Evolutionary conservation across 169 alveolate genomes (phyloP), one percentile per base, ranked within the genome.

Genomic region (Perkinsus marinus): DNA sequence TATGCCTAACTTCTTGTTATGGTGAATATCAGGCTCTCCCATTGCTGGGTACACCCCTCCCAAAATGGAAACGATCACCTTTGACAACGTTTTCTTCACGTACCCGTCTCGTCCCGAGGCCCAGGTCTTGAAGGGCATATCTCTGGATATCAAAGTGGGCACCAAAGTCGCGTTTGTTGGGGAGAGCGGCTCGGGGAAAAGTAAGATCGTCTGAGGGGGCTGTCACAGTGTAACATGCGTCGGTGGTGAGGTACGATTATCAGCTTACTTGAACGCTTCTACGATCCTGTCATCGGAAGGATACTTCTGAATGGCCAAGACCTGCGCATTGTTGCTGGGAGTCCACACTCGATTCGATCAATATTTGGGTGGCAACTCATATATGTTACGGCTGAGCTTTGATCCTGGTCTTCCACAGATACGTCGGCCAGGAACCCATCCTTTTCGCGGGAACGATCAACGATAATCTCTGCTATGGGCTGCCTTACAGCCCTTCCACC

Each of bases 401-500:
- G 22, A 30, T 30, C 22, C 37, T 13, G 9, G 30, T 57, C 22
- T 26, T 57, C 22, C 34, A 19, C 79, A 57, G 79, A 7, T 89
- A 89, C 38, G 97, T 97, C 3, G 97, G 97, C 38, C 99, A 98
- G 95, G 98, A 97, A 69, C 98, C 99, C 22, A 93, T 95, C 90
- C 95, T 98, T 68, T 98, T 98, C 90, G 97, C 97, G 68, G 98
- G 96, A 94, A 95, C 99, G 6, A 97, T 98, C 41, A 95, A 94
- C 68, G 98, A 97, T 91, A 98, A 98, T 93, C 92, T 98, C 39
- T 92, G 94, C 91, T 98, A 97, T 92, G 99, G 99, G 39, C 57
- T 57, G 79, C 79, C 79, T 13, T 57, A 57, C 79, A 57, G 37
- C 22, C 79, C 79, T 0, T 19, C 79, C 0, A 30, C 7, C 22